Percentiles rank a stretch among this genome's conserved stretches.
phyloP scores from a whole-genome alignment of 2,329 filamentous ascomycete species.

The Colletotrichum tropicicola region DNA sequence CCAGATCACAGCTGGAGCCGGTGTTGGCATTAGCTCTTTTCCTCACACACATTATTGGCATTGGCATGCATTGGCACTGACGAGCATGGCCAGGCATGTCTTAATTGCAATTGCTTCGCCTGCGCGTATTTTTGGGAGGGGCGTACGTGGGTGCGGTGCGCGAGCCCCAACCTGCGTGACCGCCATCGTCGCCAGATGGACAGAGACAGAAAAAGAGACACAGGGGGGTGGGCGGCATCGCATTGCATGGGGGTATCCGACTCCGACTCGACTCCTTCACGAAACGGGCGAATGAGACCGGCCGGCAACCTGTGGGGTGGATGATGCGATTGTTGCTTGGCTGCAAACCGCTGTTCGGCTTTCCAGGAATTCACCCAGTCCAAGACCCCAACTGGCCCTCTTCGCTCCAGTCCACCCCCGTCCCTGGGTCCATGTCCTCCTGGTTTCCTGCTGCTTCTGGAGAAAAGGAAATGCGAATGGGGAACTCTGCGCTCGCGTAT shows the following conservation, averaged over 20 bases:
- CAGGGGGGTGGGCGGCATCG: not conserved
- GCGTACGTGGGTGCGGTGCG: slow-evolving; percentile 1
- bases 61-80: not conserved
- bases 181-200: not conserved
- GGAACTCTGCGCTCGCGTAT: slow-evolving; percentile 21
- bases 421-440: slow-evolving; percentile 3
- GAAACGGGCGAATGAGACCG: slow-evolving; percentile 16
- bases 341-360: slow-evolving; percentile 1
- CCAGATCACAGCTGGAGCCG: not conserved
- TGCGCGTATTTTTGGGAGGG: slow-evolving; percentile 16
- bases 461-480: slow-evolving; percentile 16
- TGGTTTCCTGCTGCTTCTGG: slow-evolving; percentile 4
- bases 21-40: slow-evolving; percentile 15
- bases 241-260: slow-evolving; percentile 11
- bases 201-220: not conserved
- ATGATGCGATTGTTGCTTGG: slow-evolving; percentile 24
- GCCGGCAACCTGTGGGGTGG: not conserved
- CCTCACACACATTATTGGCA: not conserved
- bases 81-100: slow-evolving; percentile 4
- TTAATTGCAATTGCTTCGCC: not conserved
- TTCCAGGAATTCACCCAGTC: too few relatives aligned
- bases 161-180: slow-evolving; percentile 5
- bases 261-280: slow-evolving; percentile 12
- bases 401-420: not conserved
- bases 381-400: too few relatives aligned